These are phyloP conservation scores for Pythium rishiriense DNA, from an alignment of 352 stramenopile species.

Conservation along the genomic window DNA sequence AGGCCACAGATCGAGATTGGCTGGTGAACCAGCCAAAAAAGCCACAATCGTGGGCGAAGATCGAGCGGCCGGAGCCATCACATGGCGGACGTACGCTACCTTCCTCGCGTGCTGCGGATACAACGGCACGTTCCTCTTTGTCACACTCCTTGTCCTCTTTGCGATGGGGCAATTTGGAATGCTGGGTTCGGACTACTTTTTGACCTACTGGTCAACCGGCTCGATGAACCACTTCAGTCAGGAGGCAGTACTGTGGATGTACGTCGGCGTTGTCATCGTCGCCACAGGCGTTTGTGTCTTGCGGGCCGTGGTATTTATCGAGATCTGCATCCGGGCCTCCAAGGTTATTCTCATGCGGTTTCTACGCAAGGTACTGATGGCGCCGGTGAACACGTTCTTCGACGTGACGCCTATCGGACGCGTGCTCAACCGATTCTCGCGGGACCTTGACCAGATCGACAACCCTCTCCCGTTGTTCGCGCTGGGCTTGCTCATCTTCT, in stretches of 20 bases:
- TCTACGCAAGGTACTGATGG: slow-evolving; percentile 51
- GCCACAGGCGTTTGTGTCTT: neutral
- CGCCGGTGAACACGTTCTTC: slow-evolving; percentile 71
- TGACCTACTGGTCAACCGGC: slow-evolving; percentile 90
- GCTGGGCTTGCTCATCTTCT: slow-evolving; percentile 46
- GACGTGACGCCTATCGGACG: slow-evolving; percentile 77
- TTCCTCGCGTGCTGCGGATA: slow-evolving; percentile 33
- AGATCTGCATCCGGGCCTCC: slow-evolving; percentile 60
- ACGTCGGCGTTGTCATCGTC: neutral
- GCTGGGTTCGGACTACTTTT: slow-evolving; percentile 42
- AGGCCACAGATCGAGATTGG: no score
- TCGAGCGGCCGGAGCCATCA: slow-evolving; percentile 56
- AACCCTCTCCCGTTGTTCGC: slow-evolving; percentile 58
- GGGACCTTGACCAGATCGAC: slow-evolving; percentile 77
- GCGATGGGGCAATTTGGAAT: slow-evolving; percentile 11
- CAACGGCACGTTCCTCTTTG: neutral
- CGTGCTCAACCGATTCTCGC: slow-evolving; percentile 81
- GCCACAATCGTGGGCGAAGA: slow-evolving; percentile 76
- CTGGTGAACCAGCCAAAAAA: slow-evolving; percentile 23
- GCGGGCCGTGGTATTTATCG: slow-evolving; percentile 23
- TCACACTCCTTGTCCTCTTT: slow-evolving; percentile 9
- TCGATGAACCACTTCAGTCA: slow-evolving; percentile 21
- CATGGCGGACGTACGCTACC: slow-evolving; percentile 61
- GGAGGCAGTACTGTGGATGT: neutral
- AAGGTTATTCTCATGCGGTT: slow-evolving; percentile 31